Evolutionary conservation across 2,329 filamentous ascomycete species (phyloP).

Genomic region (Fusarium sacchari): DNA sequence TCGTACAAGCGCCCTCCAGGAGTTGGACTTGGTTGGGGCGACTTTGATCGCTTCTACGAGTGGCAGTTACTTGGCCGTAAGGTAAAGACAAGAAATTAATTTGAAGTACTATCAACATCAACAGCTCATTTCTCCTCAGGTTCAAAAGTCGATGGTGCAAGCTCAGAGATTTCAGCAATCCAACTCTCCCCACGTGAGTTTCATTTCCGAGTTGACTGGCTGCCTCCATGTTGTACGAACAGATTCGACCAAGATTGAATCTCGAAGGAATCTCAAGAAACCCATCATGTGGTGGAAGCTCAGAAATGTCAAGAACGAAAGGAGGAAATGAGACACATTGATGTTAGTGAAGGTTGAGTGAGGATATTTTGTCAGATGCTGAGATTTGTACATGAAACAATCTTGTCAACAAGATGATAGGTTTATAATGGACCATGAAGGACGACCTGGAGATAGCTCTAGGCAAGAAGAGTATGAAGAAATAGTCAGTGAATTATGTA

Average conservation of each 20-base stretch:
- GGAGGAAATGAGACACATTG: no score
- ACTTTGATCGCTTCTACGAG: background rate
- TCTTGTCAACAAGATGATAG: background rate
- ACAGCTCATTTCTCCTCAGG: background rate
- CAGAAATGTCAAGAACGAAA: background rate
- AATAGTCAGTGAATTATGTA: background rate
- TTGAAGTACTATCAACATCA: no score
- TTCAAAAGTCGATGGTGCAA: background rate
- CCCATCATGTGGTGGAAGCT: background rate
- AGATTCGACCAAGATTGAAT: background rate
- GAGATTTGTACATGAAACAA: background rate
- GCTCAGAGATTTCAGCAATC: background rate
- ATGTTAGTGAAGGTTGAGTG: background rate
- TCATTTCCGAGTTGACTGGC: background rate
- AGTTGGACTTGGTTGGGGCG: constrained; percentile 1
- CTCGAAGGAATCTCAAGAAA: background rate
- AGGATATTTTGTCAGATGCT: background rate
- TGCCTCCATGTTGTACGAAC: background rate
- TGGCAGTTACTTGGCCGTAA: background rate
- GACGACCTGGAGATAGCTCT: background rate
- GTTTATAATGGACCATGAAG: background rate
- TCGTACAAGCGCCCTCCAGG: background rate
- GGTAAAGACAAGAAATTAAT: constrained; percentile 51
- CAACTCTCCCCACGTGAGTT: background rate
- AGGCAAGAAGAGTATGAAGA: background rate